These are phyloP conservation scores for Xanthoconium stramineum DNA, from an alignment of 768 basidiomycete species.

Conservation along the genomic window DNA sequence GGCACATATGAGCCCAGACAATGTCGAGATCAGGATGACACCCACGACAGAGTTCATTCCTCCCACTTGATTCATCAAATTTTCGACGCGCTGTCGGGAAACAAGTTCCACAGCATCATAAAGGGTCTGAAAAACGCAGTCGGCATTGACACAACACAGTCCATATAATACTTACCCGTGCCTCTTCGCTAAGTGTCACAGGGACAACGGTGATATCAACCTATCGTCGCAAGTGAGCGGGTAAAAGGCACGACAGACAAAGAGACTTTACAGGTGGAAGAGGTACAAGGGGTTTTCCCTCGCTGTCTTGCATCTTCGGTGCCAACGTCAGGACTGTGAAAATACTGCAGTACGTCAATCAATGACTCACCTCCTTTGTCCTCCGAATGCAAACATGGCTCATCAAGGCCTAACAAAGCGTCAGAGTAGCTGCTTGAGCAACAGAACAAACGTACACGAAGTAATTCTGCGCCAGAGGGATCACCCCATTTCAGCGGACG, in stretches of 20 bases:
- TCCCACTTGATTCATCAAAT: constrained; percentile 41
- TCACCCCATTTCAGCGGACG: constrained; percentile 74
- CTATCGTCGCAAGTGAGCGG: constrained; percentile 32
- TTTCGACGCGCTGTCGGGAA: constrained; percentile 61
- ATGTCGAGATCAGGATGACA: not conserved
- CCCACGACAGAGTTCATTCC: constrained; percentile 42
- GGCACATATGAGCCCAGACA: constrained; percentile 4
- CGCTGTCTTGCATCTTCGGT: constrained; percentile 74
- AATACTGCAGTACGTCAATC: not conserved
- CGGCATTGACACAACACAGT: not conserved
- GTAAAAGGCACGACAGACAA: not conserved
- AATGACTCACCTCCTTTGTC: constrained; percentile 65
- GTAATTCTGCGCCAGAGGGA: constrained; percentile 62
- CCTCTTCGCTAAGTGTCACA: constrained; percentile 61
- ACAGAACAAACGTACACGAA: constrained; percentile 48
- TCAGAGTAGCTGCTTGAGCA: not conserved
- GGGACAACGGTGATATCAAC: constrained; percentile 77
- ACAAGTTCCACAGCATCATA: constrained; percentile 68
- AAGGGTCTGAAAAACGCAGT: constrained; percentile 41
- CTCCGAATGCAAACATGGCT: constrained; percentile 74
- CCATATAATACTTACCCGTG: constrained; percentile 47
- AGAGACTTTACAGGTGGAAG: constrained; percentile 58
- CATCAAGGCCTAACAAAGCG: constrained; percentile 60
- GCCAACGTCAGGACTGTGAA: constrained; percentile 16
- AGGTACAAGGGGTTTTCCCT: constrained; percentile 69